Base-by-base conservation (phyloP, 2,329 filamentous ascomycete species). In the Nectriaceae sp. region DNA sequence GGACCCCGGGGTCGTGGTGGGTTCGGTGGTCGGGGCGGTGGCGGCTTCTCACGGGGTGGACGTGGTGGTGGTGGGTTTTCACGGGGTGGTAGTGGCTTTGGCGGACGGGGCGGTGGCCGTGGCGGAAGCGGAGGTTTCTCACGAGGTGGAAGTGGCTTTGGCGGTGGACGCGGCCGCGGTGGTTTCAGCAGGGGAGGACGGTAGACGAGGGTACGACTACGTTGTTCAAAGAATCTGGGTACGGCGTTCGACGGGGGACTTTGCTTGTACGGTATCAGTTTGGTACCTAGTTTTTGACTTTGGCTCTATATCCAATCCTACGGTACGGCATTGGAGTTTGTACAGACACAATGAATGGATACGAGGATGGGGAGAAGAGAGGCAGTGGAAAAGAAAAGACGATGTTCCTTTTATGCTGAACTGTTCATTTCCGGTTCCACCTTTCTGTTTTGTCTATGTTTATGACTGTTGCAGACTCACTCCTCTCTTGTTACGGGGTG, bases 1-100 rank as follows among this genome's bases (percentile, higher is more conserved):
- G 65, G 65, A 13, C 52, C 60, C n/a, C 52, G 62, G 8, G 63
- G 69, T 18, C 63, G 72, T 31, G 64, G 67, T 16, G 68, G 69
- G 24, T 57, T 63, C 21, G 67, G 68, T 20, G 65, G 68, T 22
- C 51, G 59, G 19, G 55, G 60, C 11, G 60, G 65, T 5, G 64
- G 73, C 26, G 60, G 67, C 13, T 62, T 62, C 39, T 74, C 74
- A 52, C 66, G 72, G 45, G 63, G 69, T 24, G 68, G 70, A 46
- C 65, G 70, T 33, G 76, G 77, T 20, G 68, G 70, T 37, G 55
- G 69, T 41, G 59, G 70, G 37, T 56, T 61, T 43, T 62, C 62
- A 22, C 53, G 69, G 10, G 64, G 65, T 37, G 59, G 66, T n/a
- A 61, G 65, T 33, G 48, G 62, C 21, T 55, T 56, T 22, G 44